A percentile compares a stretch with the other conserved stretches of the same genome.
phyloP scores from a whole-genome alignment of 1,139 yeast species.

The Blastobotrys indianensis region DNA sequence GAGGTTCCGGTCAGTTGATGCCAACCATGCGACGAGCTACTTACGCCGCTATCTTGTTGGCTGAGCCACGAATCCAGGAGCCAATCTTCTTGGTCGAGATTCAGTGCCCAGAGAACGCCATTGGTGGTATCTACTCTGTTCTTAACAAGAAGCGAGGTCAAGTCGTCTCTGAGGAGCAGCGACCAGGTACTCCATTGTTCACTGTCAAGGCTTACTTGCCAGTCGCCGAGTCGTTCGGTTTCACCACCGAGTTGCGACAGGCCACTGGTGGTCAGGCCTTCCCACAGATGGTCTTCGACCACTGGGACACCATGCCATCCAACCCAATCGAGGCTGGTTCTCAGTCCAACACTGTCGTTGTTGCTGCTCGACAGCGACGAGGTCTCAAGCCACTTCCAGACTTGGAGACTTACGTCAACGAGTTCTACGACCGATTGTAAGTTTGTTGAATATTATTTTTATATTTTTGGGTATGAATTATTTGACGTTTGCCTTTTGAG shows the following conservation, averaged over 20 bases:
- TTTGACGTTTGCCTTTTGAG: not conserved
- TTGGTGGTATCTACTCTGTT: conserved; percentile 99
- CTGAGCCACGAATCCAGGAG: conserved; percentile 98
- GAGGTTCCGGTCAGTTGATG: conserved; percentile 99
- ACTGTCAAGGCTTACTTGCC: conserved; percentile 99
- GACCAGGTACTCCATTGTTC: conserved; percentile 99
- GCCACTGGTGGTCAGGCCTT: conserved; percentile 99
- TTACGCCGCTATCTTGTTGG: conserved; percentile 95
- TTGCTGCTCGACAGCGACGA: conserved; percentile 90
- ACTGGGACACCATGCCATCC: conserved; percentile 89
- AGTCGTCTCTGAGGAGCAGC: conserved; percentile 97
- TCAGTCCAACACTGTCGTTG: conserved; percentile 93
- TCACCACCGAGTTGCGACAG: conserved; percentile 99
- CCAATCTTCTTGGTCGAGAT: conserved; percentile 99
- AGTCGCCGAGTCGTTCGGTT: conserved; percentile 99
- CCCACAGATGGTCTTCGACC: conserved; percentile 99
- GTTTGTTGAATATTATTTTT: conserved; percentile 20
- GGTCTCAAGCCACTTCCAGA: conserved; percentile 99
- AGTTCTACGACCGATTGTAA: conserved; percentile 98
- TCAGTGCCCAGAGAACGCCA: conserved; percentile 99
- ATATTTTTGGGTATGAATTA: conserved; percentile 4
- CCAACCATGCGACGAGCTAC: conserved; percentile 99
- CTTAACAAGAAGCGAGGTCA: conserved; percentile 99
- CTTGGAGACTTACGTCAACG: conserved; percentile 96
- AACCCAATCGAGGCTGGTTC: conserved; percentile 88